Conservation (phyloP, 1,284 basidiomycete genomes). For the Fomitiporia mediterranea region DNA sequence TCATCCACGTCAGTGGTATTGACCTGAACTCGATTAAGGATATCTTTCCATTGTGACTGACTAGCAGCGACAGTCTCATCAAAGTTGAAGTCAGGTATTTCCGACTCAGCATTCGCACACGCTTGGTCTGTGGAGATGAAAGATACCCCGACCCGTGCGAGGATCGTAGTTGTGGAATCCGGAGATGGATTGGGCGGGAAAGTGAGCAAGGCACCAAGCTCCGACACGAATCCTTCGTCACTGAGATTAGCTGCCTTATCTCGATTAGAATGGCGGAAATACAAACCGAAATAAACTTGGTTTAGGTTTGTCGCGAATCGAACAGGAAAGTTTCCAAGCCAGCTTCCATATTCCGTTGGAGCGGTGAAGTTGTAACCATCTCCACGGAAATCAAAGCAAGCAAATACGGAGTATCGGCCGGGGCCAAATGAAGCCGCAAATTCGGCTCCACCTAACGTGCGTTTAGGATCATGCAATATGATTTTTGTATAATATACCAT, state of each 20-base stretch:
- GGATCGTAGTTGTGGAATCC: conserved; percentile 35
- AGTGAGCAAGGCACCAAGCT: conserved; percentile 49
- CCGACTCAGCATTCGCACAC: conserved; percentile 53
- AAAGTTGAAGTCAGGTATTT: conserved; percentile 59
- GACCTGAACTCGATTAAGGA: conserved; percentile 51
- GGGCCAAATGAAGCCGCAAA: conserved; percentile 51
- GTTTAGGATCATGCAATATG: not conserved
- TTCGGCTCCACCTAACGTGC: conserved; percentile 30
- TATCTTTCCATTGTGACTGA: conserved; percentile 50
- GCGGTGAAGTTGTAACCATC: conserved; percentile 42
- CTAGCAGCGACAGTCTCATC: conserved; percentile 39
- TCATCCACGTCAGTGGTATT: conserved; percentile 42
- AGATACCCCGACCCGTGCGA: conserved; percentile 54
- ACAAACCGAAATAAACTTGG: conserved; percentile 20
- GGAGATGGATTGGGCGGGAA: conserved; percentile 37
- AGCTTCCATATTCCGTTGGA: conserved; percentile 50
- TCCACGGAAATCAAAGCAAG: conserved; percentile 57
- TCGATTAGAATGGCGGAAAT: not conserved
- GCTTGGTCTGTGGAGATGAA: conserved; percentile 57
- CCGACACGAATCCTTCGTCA: conserved; percentile 31
- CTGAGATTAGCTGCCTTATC: not conserved
- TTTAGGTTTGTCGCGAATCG: conserved; percentile 40
- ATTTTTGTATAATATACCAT: not conserved
- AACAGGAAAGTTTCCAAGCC: conserved; percentile 47
- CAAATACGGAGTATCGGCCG: conserved; percentile 52